Evolutionary conservation across 345 rosid genomes (phyloP), one percentile per base, ranked within the genome.

Genomic region (Odontarrhena argentea): DNA sequence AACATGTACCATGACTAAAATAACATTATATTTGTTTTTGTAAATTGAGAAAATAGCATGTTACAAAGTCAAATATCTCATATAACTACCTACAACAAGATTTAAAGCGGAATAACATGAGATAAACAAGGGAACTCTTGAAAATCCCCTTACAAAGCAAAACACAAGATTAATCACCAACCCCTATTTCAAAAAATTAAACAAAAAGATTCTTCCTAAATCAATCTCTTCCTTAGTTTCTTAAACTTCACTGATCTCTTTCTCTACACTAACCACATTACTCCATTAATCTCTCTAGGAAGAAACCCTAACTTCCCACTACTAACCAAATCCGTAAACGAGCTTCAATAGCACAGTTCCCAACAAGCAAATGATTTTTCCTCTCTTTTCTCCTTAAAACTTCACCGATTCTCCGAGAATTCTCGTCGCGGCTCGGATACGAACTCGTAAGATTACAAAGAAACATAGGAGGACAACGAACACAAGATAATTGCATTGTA

Each of bases 331-430:
- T 79, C 82, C 12, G 61, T 60, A 60, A 86, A 84, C 12, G 70
- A 65, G 85, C 82, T 67, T 74, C 82, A n/a, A 35, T 8, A 35
- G 89, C 88, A 13, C 73, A 81, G 8, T 68, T 77, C 1, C 92
- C 92, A 9, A 82, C 65, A 10, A 86, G 82, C 32, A 86, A 62
- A 4, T 83, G 77, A 26, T 69, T 86, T 49, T 59, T 82, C 53
- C 52, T 69, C 18, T 57, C 73, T 38, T 78, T 73, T 63, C 54
- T 56, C 45, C 34, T 36, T 42, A 86, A 61, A 0, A 79, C 79
- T 48, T 79, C 74, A 1, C 77, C 73, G 15, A 86, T 81, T 64
- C 82, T 81, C 63, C 79, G 67, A 34, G 71, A 78, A 35, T 83
- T 81, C 42, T 79, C 84, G 22, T 76, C 72, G 6, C 66, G 76